Base-by-base conservation (phyloP, 2,329 filamentous ascomycete species). In the Microascus cirrosus region DNA sequence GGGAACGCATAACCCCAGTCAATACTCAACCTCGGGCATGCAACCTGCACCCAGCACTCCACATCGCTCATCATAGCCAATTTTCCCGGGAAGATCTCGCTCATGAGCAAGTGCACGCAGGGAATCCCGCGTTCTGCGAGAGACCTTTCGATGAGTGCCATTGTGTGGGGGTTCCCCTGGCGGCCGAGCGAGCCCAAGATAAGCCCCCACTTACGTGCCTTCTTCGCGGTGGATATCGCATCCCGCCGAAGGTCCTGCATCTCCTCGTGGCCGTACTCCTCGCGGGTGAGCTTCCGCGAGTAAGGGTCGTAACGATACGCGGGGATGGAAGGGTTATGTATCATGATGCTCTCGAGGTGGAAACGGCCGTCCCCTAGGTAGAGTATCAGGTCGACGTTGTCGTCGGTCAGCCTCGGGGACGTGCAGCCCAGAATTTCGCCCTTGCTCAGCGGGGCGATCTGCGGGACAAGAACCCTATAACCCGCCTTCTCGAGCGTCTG, bases 1-100 rank as follows among this genome's bases (percentile, higher is more conserved):
- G 90, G 83, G 68, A 99, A 99, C 0, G 94, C 94, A 74, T 97
- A 97, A 0, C 94, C 94, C 94, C 94, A 99, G 73, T 99, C 94
- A 64, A 99, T 99, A 70, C 93, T 97, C 69, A 99, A 69, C 55
- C 94, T 77, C n/a, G 94, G 94, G 72, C 94, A 99, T 5, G 94
- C 94, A 55, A 99, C 91, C 73, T 99, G 94, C 45, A 99, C 93
- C 94, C 94, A 99, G 65, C 91, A 95, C 68, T 96, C 93, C 2
- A 99, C 89, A 66, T 97, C 93, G 34, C 75, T 74, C 90, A 99
- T 96, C 77, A 94, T 85, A 0, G 90, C 91, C 63, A 99, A 74
- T 74, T 97, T 99, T 0, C 90, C 92, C 0, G 95, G 94, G 69
- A 97, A 96, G 58, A 99, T 97, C 75, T 99, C 94, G 61, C 88